phyloP scores from a whole-genome alignment of 352 stramenopile genomes.

The Globisporangium nunn region DNA sequence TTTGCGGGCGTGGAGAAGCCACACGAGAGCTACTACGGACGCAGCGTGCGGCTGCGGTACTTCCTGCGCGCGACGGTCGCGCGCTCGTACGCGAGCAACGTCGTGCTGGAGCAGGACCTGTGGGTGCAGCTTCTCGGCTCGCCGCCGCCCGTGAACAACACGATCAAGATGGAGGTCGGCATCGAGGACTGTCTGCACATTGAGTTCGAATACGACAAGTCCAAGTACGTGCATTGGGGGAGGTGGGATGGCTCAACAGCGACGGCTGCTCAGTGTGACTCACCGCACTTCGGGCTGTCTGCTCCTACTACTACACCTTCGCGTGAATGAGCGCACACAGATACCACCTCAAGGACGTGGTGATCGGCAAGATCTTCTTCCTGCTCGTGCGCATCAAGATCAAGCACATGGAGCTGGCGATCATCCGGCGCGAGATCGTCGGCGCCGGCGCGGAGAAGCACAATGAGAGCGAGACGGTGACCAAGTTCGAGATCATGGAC shows the following conservation, averaged over 20 bases:
- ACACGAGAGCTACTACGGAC: conserved; percentile 95
- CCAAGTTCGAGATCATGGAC: conserved; percentile 99
- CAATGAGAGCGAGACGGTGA: conserved; percentile 95
- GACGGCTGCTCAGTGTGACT: too few species aligned
- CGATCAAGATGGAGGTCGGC: conserved; percentile 98
- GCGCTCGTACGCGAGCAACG: conserved; percentile 87
- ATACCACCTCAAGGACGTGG: conserved; percentile 93
- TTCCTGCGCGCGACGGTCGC: conserved; percentile 91
- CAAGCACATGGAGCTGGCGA: conserved; percentile 98
- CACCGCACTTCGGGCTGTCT: too few species aligned
- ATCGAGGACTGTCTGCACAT: conserved; percentile 99
- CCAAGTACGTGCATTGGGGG: conserved; percentile 61
- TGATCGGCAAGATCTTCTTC: conserved; percentile 98
- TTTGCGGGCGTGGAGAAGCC: conserved; percentile 93
- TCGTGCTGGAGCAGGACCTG: conserved; percentile 92
- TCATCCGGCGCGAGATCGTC: conserved; percentile 93
- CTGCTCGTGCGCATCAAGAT: conserved; percentile 98
- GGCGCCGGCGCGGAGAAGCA: conserved; percentile 69
- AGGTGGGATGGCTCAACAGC: too few species aligned
- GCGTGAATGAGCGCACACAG: conserved; percentile 9
- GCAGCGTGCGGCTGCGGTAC: conserved; percentile 95
- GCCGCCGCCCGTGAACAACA: conserved; percentile 79
- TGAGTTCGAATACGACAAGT: conserved; percentile 98
- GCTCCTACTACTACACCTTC: too few species aligned
- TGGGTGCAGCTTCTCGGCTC: conserved; percentile 77